A percentile compares a stretch with the other conserved stretches of the same genome.
These are phyloP conservation scores for Exophiala alcalophila DNA, from an alignment of 2,329 filamentous ascomycete species.

Conservation along the genomic window DNA sequence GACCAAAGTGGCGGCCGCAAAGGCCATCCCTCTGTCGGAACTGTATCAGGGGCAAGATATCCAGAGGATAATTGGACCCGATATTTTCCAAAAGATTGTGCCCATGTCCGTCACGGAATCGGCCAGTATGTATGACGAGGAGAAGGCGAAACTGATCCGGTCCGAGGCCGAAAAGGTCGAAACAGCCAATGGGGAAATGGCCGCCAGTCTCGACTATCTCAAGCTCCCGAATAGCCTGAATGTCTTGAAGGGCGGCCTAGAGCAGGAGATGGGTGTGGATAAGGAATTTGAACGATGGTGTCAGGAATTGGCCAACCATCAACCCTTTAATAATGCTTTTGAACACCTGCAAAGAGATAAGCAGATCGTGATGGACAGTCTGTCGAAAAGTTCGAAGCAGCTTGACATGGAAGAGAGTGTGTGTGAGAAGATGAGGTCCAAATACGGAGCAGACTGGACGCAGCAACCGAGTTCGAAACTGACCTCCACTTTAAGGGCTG, in stretches of 20 bases:
- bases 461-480: conserved; percentile 91
- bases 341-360: conserved; percentile 76
- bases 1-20: conserved; percentile 87
- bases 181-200: conserved; percentile 91
- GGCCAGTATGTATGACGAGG: conserved; percentile 94
- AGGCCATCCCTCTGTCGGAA: conserved; percentile 94
- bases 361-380: conserved; percentile 64
- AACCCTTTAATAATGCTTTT: conserved; percentile 73
- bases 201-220: conserved; percentile 87
- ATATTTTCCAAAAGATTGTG: conserved; percentile 95
- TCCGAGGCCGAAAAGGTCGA: conserved; percentile 94
- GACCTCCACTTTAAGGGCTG: conserved; percentile 79
- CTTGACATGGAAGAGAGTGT: conserved; percentile 96
- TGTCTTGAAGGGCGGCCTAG: conserved; percentile 86
- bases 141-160: conserved; percentile 92
- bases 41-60: conserved; percentile 97
- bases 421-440: conserved; percentile 98
- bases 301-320: conserved; percentile 82
- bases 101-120: conserved; percentile 95
- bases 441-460: conserved; percentile 93
- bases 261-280: conserved; percentile 83
- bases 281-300: conserved; percentile 94
- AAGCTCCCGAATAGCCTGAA: conserved; percentile 85
- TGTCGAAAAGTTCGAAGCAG: conserved; percentile 81
- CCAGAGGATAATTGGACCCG: conserved; percentile 90